Evolutionary conservation across 176 grass and related monocot species (phyloP).

Genomic region (Elymus sibiricus): DNA sequence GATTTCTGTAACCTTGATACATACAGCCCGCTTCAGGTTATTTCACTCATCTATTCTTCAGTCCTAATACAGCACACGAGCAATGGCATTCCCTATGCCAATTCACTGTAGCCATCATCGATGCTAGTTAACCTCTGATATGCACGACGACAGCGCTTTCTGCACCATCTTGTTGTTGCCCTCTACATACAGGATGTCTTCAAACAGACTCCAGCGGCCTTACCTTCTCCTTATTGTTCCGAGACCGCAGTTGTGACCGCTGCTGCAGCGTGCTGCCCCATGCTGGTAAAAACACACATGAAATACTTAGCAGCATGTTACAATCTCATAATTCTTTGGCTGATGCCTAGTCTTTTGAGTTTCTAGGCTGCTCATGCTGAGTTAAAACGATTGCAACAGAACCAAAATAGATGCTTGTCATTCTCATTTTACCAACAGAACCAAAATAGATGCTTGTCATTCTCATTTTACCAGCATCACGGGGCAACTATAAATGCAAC

Average conservation of each 20-base stretch:
- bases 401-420: no score
- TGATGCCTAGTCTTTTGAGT: no score
- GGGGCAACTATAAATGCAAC: no score
- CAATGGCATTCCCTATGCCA: not conserved
- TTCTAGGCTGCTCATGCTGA: no score
- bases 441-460: no score
- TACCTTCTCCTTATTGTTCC: conserved; percentile 64
- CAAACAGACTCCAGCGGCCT: conserved; percentile 84
- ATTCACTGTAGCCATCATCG: conserved; percentile 41
- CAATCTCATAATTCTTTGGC: no score
- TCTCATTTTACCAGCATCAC: no score
- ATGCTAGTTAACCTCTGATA: conserved; percentile 83
- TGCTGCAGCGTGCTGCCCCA: conserved; percentile 84
- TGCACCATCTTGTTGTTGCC: conserved; percentile 59
- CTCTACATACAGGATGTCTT: conserved; percentile 84
- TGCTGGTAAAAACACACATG: conserved; percentile 10
- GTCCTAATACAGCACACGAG: not conserved
- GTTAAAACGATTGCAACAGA: no score
- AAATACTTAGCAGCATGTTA: not conserved
- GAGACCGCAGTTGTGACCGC: conserved; percentile 58
- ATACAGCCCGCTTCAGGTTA: conserved; percentile 15
- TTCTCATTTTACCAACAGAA: no score
- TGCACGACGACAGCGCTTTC: conserved; percentile 77
- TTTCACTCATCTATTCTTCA: not conserved
- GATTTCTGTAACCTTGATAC: no score